Evolutionary conservation across 306 rosid genomes (phyloP).

Genomic region (Cicer cuneatum): DNA sequence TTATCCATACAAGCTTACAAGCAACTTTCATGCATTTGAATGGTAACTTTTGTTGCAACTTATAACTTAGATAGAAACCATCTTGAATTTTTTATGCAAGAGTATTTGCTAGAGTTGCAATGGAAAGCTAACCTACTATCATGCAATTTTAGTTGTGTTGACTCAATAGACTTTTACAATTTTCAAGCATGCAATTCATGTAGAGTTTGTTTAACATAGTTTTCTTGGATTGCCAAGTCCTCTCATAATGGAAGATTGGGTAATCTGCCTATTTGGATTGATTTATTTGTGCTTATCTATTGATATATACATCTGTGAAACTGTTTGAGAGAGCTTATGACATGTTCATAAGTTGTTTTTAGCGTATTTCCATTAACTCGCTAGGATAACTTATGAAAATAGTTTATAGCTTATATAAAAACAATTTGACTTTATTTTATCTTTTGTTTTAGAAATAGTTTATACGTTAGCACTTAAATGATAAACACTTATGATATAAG

Average conservation of each 20-base stretch:
- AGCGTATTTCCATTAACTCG: no score
- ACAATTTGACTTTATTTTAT: no score
- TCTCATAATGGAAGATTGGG: constrained; percentile 18
- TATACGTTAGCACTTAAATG: no score
- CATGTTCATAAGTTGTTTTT: no score
- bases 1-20: background rate
- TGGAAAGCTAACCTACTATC: constrained; percentile 9
- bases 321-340: no score
- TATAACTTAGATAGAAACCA: background rate
- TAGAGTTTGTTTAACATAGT: background rate
- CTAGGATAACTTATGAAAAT: no score
- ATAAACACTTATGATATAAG: no score
- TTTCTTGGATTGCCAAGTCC: background rate
- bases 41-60: background rate
- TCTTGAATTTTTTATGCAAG: background rate
- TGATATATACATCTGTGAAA: no score
- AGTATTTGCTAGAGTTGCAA: background rate
- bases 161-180: constrained; percentile 2
- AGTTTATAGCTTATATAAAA: no score
- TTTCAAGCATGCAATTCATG: constrained; percentile 13
- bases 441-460: no score
- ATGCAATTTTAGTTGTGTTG: constrained; percentile 18
- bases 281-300: no score
- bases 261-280: background rate
- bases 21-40: background rate